Conservation (phyloP, 163 green algal genomes). For the Coccomyxa subellipsoidea region DNA sequence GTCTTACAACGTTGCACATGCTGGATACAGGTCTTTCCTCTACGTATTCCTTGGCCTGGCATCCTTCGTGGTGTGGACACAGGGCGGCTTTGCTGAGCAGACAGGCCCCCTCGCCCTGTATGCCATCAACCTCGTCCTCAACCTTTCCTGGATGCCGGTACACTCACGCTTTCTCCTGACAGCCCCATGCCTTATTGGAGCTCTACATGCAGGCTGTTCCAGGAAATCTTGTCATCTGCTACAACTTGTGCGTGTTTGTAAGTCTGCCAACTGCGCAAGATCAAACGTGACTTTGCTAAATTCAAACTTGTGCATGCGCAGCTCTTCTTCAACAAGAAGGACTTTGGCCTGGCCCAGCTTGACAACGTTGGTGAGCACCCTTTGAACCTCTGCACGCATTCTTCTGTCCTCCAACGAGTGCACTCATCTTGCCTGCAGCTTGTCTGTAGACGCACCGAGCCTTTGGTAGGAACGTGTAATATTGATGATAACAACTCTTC, state of each 20-base stretch:
- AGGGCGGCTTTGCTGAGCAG: slow-evolving; percentile 10
- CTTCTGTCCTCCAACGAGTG: too few species aligned
- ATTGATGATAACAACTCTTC: too few species aligned
- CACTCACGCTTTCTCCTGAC: background rate
- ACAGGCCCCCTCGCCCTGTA: slow-evolving; percentile 1
- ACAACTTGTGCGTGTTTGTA: too few species aligned
- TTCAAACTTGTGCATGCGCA: background rate
- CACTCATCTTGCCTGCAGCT: too few species aligned
- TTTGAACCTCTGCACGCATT: background rate
- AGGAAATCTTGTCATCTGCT: too few species aligned
- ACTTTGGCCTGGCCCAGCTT: slow-evolving; percentile 2
- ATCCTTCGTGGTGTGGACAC: slow-evolving; percentile 15
- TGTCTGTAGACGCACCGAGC: too few species aligned
- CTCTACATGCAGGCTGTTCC: too few species aligned
- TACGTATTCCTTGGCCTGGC: slow-evolving; percentile 5
- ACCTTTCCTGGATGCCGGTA: slow-evolving; percentile 9
- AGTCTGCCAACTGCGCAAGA: too few species aligned
- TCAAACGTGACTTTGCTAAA: too few species aligned
- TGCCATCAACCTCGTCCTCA: slow-evolving; percentile 8
- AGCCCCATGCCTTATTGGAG: too few species aligned
- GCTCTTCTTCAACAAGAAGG: slow-evolving; percentile 13
- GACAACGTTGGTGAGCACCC: slow-evolving; percentile 4
- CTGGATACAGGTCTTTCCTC: background rate
- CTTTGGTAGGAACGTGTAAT: too few species aligned
- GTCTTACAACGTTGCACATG: background rate